phyloP scores from a whole-genome alignment of 345 rosid species.

The Gossypium ekmanianum region DNA sequence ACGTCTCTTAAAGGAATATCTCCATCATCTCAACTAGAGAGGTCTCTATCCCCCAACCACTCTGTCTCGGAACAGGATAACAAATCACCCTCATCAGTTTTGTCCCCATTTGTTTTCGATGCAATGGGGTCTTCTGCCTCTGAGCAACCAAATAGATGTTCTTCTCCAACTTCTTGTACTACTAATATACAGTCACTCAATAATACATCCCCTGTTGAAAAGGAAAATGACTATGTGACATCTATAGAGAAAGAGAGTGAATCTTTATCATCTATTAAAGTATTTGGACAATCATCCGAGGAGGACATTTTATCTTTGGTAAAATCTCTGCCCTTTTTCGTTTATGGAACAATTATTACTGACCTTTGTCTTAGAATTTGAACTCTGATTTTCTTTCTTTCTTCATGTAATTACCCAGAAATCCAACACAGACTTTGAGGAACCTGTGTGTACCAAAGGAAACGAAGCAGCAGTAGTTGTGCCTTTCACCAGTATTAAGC shows the following conservation, averaged over 20 bases:
- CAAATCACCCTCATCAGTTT: slow-evolving; percentile 59
- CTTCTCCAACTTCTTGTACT: slow-evolving; percentile 58
- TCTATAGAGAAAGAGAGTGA: slow-evolving; percentile 31
- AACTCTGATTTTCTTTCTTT: neutral
- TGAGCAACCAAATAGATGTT: slow-evolving; percentile 45
- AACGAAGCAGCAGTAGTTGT: slow-evolving; percentile 9
- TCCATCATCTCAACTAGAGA: slow-evolving; percentile 26
- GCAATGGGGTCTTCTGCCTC: slow-evolving; percentile 32
- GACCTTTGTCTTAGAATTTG: neutral
- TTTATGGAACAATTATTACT: neutral
- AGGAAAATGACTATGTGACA: slow-evolving; percentile 30
- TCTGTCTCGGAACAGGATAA: slow-evolving; percentile 40
- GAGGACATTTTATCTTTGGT: slow-evolving; percentile 27
- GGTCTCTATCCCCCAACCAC: slow-evolving; percentile 39
- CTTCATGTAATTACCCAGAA: slow-evolving; percentile 25
- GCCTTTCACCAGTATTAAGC: slow-evolving; percentile 44
- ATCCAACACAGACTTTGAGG: slow-evolving; percentile 22
- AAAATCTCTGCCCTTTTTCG: neutral
- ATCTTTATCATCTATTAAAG: slow-evolving; percentile 9
- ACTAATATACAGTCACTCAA: slow-evolving; percentile 35
- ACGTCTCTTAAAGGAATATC: slow-evolving; percentile 22
- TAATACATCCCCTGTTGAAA: slow-evolving; percentile 19
- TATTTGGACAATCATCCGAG: slow-evolving; percentile 12
- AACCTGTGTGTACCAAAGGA: slow-evolving; percentile 14
- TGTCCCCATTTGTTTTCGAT: slow-evolving; percentile 30